A percentile compares a stretch with the other conserved stretches of the same genome.
phyloP scores from a whole-genome alignment of 768 basidiomycete genomes.

The Termitomyces sp. region DNA sequence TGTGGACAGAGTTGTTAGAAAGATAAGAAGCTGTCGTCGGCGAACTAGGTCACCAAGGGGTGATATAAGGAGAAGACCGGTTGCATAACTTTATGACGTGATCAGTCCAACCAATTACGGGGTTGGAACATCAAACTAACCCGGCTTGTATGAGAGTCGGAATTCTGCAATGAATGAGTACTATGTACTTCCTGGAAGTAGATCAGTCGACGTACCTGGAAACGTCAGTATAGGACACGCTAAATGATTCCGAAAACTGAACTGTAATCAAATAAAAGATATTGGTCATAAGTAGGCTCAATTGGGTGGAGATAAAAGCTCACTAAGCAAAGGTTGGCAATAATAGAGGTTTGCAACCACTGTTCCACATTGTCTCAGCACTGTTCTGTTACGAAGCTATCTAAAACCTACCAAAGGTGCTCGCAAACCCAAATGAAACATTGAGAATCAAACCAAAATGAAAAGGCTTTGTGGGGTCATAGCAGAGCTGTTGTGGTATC shows the following conservation, averaged over 20 bases:
- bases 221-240: constrained; percentile 34
- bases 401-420: constrained; percentile 43
- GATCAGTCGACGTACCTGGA: constrained; percentile 26
- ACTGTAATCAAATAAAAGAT: constrained; percentile 25
- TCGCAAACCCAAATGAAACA: constrained; percentile 55
- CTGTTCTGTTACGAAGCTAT: not conserved
- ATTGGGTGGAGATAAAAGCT: constrained; percentile 15
- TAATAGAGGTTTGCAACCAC: constrained; percentile 80
- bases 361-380: constrained; percentile 16
- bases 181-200: not conserved
- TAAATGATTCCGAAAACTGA: constrained; percentile 34
- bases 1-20: constrained; percentile 53
- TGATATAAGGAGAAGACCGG: constrained; percentile 69
- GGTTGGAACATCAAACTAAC: constrained; percentile 26
- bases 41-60: constrained; percentile 84
- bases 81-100: constrained; percentile 50
- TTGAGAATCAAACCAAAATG: constrained; percentile 53
- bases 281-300: not conserved
- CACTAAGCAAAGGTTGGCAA: constrained; percentile 76
- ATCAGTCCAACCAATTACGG: not conserved
- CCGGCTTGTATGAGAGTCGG: constrained; percentile 69
- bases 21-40: constrained; percentile 69
- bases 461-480: constrained; percentile 47
- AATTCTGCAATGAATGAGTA: constrained; percentile 34
- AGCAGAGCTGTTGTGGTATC: constrained; percentile 52